Evolutionary conservation across 2,329 filamentous ascomycete species (phyloP), one percentile per base, ranked within the genome.

Genomic region (Aspergillus sp.): DNA sequence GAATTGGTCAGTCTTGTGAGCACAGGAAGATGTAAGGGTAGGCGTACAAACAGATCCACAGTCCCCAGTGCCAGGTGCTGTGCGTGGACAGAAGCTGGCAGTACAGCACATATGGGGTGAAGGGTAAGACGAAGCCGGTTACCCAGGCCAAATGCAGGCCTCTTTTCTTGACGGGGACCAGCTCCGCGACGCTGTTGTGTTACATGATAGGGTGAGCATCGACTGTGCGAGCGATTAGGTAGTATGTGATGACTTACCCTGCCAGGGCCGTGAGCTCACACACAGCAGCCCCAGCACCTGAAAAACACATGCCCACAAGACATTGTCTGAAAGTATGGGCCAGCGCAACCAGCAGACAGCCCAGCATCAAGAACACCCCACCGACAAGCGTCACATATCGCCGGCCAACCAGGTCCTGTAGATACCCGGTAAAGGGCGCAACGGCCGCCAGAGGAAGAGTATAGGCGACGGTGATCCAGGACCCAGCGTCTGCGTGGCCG

Each of bases 391-490:
- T 47, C 26, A 47, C 45, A 19, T 47, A 47, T 13, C 45, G 45
- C 4, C 45, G 24, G 9, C 45, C 45, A n/a, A 47, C 30, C 5
- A 47, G 26, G 35, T 47, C 45, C 45, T 47, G 45, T 8, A 47
- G 30, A 19, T 47, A 47, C 1, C 45, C 45, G 20, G 24, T 33
- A 33, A 47, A 47, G 14, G 45, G 45, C 10, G 45, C 17, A 6
- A 47, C 22, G 10, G 45, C 45, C 5, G 45, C 33, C 45, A 47
- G 17, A n/a, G 45, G 45, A 0, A 47, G 45, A 6, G 45, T 33
- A 35, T 47, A 47, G 4, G 45, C 45, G 11, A 47, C 45, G 13
- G 45, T 47, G 17, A 47, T 47, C 45, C 45, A 47, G 17, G 45
- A 47, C 13, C 24, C 17, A 2, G 45, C 26, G 11, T 35, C 30